phyloP scores from a whole-genome alignment of 2,329 filamentous ascomycete species.

The Aureobasidium subglaciale region DNA sequence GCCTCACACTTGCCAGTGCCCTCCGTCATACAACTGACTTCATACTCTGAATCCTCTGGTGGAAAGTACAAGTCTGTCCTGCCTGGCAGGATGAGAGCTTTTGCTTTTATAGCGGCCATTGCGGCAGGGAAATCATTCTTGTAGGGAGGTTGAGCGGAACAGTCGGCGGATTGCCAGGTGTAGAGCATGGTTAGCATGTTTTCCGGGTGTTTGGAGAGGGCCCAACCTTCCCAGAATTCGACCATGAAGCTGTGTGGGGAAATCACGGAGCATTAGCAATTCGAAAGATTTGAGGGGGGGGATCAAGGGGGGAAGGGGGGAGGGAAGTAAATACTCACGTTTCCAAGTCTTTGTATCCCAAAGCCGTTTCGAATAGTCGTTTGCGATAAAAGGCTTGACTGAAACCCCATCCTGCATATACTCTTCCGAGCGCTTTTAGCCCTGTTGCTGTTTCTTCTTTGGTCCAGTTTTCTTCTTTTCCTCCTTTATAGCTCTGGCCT shows the following conservation, averaged over 20 bases:
- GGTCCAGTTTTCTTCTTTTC: conserved; percentile 39
- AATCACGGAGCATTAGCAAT: no score
- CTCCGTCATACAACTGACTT: conserved; percentile 56
- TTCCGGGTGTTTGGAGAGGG: conserved; percentile 65
- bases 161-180: conserved; percentile 71
- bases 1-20: conserved; percentile 49
- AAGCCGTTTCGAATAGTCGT: conserved; percentile 55
- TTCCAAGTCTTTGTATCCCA: conserved; percentile 62
- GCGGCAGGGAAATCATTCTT: conserved; percentile 50
- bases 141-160: conserved; percentile 61
- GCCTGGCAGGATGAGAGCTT: conserved; percentile 61
- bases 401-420: conserved; percentile 77
- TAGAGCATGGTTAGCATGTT: conserved; percentile 68
- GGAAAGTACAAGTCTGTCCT: conserved; percentile 78
- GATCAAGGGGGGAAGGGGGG: not conserved
- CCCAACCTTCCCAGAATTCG: conserved; percentile 71
- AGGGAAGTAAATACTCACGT: not conserved
- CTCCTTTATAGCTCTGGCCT: conserved; percentile 39
- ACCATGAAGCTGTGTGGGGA: conserved; percentile 55
- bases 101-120: conserved; percentile 64
- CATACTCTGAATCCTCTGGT: conserved; percentile 70
- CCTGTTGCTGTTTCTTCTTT: conserved; percentile 48
- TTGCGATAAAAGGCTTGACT: conserved; percentile 72
- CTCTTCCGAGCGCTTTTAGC: conserved; percentile 60
- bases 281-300: no score